phyloP scores from a whole-genome alignment of 148 eudicot species.

The Cornus controversa region DNA sequence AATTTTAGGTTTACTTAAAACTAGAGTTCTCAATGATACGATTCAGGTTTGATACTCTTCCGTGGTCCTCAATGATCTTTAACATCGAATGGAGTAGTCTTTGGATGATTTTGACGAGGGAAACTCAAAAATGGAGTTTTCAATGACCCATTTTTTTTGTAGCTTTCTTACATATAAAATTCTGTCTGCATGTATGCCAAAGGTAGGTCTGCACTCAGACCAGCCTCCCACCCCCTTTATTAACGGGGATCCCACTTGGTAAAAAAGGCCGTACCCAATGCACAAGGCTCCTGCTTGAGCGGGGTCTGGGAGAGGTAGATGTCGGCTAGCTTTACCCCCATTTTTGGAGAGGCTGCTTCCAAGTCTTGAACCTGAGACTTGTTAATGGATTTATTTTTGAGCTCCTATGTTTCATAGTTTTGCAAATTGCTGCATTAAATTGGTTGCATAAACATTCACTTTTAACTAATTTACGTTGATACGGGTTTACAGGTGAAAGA shows the following conservation, averaged over 20 bases:
- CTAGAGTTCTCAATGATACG: neutral
- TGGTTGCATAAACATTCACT: neutral
- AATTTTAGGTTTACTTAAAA: neutral
- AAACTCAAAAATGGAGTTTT: too few species aligned
- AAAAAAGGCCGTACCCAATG: too few species aligned
- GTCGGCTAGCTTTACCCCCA: too few species aligned
- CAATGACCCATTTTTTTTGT: too few species aligned
- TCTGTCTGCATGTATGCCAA: neutral
- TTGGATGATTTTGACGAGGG: neutral
- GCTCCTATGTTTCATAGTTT: neutral
- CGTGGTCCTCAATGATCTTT: neutral
- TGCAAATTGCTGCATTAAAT: neutral
- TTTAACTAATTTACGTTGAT: neutral
- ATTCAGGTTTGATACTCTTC: neutral
- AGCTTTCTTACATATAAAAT: neutral
- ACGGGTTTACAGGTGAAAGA: slow-evolving; percentile 70
- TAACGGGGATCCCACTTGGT: too few species aligned
- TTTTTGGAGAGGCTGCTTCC: too few species aligned
- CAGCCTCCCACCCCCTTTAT: too few species aligned
- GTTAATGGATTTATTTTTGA: too few species aligned
- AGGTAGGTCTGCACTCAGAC: too few species aligned
- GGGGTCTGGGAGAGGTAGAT: too few species aligned
- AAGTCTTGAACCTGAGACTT: too few species aligned
- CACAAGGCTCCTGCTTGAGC: too few species aligned
- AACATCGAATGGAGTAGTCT: neutral